These are phyloP conservation scores for Fraxinus ornus DNA, from an alignment of 305 asterid genomes.

Conservation along the genomic window DNA sequence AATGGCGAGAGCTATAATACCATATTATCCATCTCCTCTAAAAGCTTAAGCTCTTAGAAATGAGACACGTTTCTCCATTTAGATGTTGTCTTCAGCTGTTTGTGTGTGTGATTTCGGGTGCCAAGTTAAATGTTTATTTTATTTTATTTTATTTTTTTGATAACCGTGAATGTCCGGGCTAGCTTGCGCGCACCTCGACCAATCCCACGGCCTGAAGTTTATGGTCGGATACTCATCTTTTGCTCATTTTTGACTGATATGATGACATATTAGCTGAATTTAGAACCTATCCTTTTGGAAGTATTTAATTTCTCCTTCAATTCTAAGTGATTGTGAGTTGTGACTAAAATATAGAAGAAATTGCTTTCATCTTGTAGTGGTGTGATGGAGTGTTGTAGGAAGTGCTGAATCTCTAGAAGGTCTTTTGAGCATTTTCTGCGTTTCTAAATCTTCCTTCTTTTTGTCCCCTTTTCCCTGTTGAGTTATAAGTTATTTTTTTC, in stretches of 20 bases:
- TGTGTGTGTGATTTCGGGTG: constrained; percentile 3
- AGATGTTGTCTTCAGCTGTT: neutral
- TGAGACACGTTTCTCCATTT: neutral
- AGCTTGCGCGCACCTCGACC: too few relatives aligned
- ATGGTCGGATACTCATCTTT: too few relatives aligned
- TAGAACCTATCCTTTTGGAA: too few relatives aligned
- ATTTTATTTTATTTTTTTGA: neutral
- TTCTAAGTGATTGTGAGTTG: neutral
- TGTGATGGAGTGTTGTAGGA: neutral
- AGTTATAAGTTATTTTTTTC: neutral
- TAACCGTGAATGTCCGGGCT: too few relatives aligned
- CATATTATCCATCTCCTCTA: too few relatives aligned
- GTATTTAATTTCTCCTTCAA: neutral
- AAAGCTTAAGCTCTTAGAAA: neutral
- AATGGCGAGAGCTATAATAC: neutral
- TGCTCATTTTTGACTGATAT: too few relatives aligned
- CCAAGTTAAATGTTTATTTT: constrained; percentile 17
- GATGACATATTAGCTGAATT: too few relatives aligned
- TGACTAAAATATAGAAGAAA: neutral
- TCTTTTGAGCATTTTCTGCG: neutral
- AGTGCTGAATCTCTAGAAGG: neutral
- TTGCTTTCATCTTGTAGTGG: neutral
- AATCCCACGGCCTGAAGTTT: too few relatives aligned
- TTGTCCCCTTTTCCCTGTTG: neutral
- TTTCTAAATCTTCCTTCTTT: neutral